Evolutionary conservation across 1,139 yeast species (phyloP).

Genomic region (Waltiozyma sp.): DNA sequence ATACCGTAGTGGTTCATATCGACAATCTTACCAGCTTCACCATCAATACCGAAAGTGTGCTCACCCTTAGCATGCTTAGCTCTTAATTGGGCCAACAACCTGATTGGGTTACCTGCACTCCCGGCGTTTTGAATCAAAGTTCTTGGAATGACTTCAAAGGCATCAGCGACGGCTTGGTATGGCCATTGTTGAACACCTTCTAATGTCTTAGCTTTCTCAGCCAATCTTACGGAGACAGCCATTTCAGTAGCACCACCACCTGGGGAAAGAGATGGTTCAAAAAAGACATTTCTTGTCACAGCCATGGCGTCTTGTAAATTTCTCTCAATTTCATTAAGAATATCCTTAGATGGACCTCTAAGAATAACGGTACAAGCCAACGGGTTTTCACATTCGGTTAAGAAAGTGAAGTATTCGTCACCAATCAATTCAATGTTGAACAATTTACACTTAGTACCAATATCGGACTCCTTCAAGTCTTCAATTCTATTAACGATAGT

Average conservation of each 20-base stretch:
- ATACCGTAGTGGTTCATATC: conserved; percentile 94
- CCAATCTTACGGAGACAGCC: conserved; percentile 86
- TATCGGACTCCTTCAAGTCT: conserved; percentile 81
- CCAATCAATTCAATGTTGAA: conserved; percentile 94
- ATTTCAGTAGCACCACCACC: conserved; percentile 99
- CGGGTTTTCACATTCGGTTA: conserved; percentile 74
- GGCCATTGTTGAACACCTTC: conserved; percentile 99
- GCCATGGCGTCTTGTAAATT: conserved; percentile 98
- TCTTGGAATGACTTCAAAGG: conserved; percentile 96
- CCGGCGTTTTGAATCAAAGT: conserved; percentile 96
- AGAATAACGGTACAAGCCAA: conserved; percentile 88
- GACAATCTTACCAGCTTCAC: conserved; percentile 86
- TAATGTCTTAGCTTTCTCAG: conserved; percentile 84
- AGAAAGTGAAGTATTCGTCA: conserved; percentile 88
- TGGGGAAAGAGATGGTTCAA: conserved; percentile 90
- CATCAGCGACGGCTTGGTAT: conserved; percentile 97
- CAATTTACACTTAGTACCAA: conserved; percentile 82
- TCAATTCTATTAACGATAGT: conserved; percentile 93
- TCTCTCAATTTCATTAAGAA: conserved; percentile 90
- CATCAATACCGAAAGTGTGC: conserved; percentile 84
- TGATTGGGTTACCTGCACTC: conserved; percentile 69
- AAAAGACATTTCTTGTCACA: conserved; percentile 88
- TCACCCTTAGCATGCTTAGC: conserved; percentile 93
- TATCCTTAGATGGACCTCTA: conserved; percentile 96
- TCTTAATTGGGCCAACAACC: conserved; percentile 79